These are phyloP conservation scores for Trypanosoma conorhini DNA, from an alignment of 208 protist species.

Conservation along the genomic window DNA sequence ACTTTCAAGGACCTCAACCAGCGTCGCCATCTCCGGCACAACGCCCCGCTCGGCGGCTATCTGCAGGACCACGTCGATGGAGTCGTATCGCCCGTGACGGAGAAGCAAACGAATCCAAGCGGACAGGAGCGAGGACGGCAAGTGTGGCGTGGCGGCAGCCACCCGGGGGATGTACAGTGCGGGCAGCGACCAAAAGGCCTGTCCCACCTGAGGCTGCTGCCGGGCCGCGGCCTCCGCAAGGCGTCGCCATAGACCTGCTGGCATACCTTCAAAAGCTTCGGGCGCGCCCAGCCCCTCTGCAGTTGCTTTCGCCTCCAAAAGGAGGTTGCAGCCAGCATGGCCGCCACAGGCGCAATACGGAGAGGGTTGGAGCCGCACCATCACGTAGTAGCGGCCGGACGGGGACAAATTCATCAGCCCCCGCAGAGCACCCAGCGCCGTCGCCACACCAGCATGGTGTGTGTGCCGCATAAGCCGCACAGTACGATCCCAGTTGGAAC, in stretches of 20 bases:
- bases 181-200: background rate
- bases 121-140: slow-evolving; percentile 23
- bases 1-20: slow-evolving; percentile 56
- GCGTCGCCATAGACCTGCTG: slow-evolving; percentile 7
- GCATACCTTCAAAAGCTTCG: background rate
- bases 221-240: background rate
- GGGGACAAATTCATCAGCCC: slow-evolving; percentile 14
- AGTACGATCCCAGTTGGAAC: slow-evolving; percentile 30
- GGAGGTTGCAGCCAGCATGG: slow-evolving; percentile 3
- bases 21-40: slow-evolving; percentile 47
- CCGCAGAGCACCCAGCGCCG: slow-evolving; percentile 31
- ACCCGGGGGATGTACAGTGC: background rate
- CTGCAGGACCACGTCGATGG: slow-evolving; percentile 15
- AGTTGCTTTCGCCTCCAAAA: slow-evolving; percentile 11
- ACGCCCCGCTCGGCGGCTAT: slow-evolving; percentile 29
- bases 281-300: background rate
- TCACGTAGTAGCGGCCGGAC: slow-evolving; percentile 20
- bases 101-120: slow-evolving; percentile 27
- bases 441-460: slow-evolving; percentile 7
- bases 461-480: slow-evolving; percentile 51
- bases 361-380: slow-evolving; percentile 18
- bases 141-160: slow-evolving; percentile 20
- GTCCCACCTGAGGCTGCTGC: background rate
- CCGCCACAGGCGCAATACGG: background rate
- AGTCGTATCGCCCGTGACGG: slow-evolving; percentile 13